Base-by-base conservation (phyloP, 2,329 filamentous ascomycete species). In the Aspergillus aculeatus region DNA sequence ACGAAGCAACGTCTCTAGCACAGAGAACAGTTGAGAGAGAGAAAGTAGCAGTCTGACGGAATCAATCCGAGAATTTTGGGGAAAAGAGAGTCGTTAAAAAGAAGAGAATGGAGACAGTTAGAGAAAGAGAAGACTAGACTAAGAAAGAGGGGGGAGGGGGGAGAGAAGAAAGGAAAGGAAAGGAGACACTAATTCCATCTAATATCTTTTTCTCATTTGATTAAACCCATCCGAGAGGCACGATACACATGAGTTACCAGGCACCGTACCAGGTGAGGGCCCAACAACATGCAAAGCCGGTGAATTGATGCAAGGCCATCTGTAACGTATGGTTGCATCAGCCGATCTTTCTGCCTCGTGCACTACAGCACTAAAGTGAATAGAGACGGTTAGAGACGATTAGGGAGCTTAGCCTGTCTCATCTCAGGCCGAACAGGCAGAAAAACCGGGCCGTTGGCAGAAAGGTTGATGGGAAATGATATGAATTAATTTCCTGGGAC, bases 101-200 rank as follows among this genome's bases (percentile, higher is more conserved):
- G 49, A 41, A 56, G 53, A 59, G 48, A 26, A 3, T 21, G 47
- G 47, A 48, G 51, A 38, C 32, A 16, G 32, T 35, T 29, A 3
- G 9, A 47, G 56, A 58, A 41, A 58, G 61, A 63, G 52, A 60
- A 60, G 57, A 56, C 32, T 47, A 58, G 26, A 29, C 26, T 29
- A 9, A 29, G 26, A 29, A 29, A 10, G 26, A 58, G 53, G 58
- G 60, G 41, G 53, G 50, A 52, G 57, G 61, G 48, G 55, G 54
- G 47, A 58, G 60, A 58, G 26, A 52, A 61, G 61, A 29, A 59
- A 59, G 55, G 60, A 56, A 62, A 66, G 23, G 55, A 59, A 57
- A 60, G 61, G 54, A 55, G 56, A 44, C 55, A 12, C 12, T 32
- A 32, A 12, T 32, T 32, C 12, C 2, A 48, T 47, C 24, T 53